Conservation (phyloP, 2,329 filamentous ascomycete species). For the Fusarium bulbicola region DNA sequence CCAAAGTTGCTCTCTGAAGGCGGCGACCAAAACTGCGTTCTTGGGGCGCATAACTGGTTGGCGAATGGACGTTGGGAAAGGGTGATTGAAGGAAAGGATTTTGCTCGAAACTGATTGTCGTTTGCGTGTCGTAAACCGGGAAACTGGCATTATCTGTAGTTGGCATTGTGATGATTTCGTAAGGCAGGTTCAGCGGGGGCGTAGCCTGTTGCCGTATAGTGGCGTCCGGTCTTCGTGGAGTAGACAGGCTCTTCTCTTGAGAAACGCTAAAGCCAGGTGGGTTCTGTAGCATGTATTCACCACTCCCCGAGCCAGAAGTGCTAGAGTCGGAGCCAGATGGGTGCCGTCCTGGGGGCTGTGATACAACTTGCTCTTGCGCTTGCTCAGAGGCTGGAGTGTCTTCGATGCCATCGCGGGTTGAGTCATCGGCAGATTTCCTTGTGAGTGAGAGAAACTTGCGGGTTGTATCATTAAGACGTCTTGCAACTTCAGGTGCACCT, state of each 20-base stretch:
- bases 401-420: slow-evolving; percentile 5
- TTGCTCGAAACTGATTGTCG: slow-evolving; percentile 27
- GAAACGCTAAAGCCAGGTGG: neutral
- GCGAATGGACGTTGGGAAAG: slow-evolving; percentile 52
- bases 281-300: neutral
- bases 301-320: slow-evolving; percentile 14
- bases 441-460: slow-evolving; percentile 67
- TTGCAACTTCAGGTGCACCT: slow-evolving; percentile 64
- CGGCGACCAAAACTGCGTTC: slow-evolving; percentile 76
- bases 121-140: slow-evolving; percentile 47
- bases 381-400: neutral
- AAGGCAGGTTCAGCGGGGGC: slow-evolving; percentile 42
- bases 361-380: neutral
- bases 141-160: slow-evolving; percentile 65
- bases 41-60: slow-evolving; percentile 66
- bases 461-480: slow-evolving; percentile 64
- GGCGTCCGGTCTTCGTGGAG: slow-evolving; percentile 17
- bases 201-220: slow-evolving; percentile 27
- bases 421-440: slow-evolving; percentile 54
- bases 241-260: slow-evolving; percentile 4
- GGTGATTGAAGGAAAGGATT: slow-evolving; percentile 34
- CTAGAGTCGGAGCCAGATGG: slow-evolving; percentile 1
- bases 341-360: slow-evolving; percentile 1
- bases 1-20: slow-evolving; percentile 71
- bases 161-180: slow-evolving; percentile 61